These are phyloP conservation scores for Rhodotorula paludigena DNA, from an alignment of 768 basidiomycete genomes.

Conservation along the genomic window DNA sequence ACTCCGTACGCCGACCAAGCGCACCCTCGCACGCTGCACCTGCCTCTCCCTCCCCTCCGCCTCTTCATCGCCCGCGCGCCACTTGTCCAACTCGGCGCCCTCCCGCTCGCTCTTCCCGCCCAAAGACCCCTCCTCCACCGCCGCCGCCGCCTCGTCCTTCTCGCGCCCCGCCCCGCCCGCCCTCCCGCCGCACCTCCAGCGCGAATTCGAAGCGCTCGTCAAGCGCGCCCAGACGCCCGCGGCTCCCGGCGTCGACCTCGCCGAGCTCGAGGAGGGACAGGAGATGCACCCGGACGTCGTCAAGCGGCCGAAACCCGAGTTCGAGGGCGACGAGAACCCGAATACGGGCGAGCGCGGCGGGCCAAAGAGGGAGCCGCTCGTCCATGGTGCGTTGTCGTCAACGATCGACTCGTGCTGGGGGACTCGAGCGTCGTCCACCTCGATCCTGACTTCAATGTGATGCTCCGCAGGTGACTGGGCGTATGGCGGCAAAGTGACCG, in stretches of 20 bases:
- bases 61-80: neutral
- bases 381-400: slow-evolving; percentile 40
- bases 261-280: slow-evolving; percentile 47
- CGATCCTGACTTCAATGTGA: no score
- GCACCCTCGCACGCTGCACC: neutral
- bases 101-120: neutral
- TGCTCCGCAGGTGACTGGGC: slow-evolving; percentile 30
- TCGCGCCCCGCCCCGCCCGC: slow-evolving; percentile 63
- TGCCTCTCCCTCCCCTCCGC: neutral
- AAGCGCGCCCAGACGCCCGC: slow-evolving; percentile 51
- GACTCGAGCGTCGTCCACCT: no score
- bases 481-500: slow-evolving; percentile 36
- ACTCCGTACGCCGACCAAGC: neutral
- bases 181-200: slow-evolving; percentile 68
- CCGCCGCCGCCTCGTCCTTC: slow-evolving; percentile 7
- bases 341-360: slow-evolving; percentile 77
- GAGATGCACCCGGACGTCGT: slow-evolving; percentile 50
- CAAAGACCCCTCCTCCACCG: neutral
- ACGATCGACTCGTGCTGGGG: neutral
- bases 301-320: slow-evolving; percentile 58
- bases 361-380: slow-evolving; percentile 80
- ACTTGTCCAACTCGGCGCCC: neutral
- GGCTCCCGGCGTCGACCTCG: neutral
- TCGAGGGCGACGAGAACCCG: slow-evolving; percentile 76
- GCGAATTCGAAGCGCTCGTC: slow-evolving; percentile 79